Evolutionary conservation across 352 stramenopile genomes (phyloP).

Genomic region (Aphanomyces stellatus): DNA sequence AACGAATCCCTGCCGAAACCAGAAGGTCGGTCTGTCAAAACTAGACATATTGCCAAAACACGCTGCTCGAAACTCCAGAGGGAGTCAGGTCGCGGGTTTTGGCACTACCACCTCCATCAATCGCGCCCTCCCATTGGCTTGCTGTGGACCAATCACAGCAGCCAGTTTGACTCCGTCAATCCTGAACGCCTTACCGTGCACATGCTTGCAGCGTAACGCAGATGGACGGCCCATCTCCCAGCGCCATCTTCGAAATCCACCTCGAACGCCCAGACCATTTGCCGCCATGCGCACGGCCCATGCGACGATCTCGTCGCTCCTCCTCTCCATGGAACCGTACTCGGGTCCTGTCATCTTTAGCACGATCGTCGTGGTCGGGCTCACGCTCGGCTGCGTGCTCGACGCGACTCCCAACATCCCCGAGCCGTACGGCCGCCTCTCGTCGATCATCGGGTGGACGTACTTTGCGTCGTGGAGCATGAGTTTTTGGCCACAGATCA

Average conservation of each 20-base stretch:
- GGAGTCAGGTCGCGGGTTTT: too few species aligned
- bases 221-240: too few species aligned
- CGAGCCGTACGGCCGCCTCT: conserved; percentile 73
- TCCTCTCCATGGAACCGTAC: conserved; percentile 13
- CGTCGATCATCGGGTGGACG: conserved; percentile 84
- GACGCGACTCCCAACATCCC: conserved; percentile 75
- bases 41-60: too few species aligned
- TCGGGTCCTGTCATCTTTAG: conserved; percentile 27
- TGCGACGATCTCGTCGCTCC: background rate
- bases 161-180: background rate
- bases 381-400: conserved; percentile 47
- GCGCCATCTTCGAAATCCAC: too few species aligned
- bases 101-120: background rate
- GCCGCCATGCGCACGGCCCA: background rate
- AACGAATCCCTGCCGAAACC: too few species aligned
- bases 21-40: too few species aligned
- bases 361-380: conserved; percentile 49
- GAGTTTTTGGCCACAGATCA: conserved; percentile 89
- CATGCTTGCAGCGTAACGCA: background rate
- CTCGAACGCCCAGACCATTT: background rate
- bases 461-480: conserved; percentile 90
- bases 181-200: background rate
- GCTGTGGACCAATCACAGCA: background rate
- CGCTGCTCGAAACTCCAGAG: too few species aligned
- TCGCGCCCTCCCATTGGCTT: background rate